These are phyloP conservation scores for Crucibulum laeve DNA, from an alignment of 768 basidiomycete genomes.

Conservation along the genomic window DNA sequence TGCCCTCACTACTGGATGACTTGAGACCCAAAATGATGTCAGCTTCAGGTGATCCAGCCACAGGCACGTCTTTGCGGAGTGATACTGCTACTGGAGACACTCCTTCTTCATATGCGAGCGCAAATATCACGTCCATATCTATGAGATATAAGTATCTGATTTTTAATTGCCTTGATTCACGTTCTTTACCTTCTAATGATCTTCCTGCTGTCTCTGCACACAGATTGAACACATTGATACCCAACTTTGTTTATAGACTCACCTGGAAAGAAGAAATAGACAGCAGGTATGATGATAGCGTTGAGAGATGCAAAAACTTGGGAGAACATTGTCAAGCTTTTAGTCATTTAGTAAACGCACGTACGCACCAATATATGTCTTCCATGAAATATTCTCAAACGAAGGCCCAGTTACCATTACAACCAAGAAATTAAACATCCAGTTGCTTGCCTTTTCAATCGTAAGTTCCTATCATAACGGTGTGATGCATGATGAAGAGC, in stretches of 20 bases:
- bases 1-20: background rate
- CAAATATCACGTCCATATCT: slow-evolving; percentile 47
- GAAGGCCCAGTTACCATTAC: slow-evolving; percentile 61
- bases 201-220: slow-evolving; percentile 50
- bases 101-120: slow-evolving; percentile 37
- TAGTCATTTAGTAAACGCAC: background rate
- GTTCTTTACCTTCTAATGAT: slow-evolving; percentile 44
- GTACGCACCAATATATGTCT: slow-evolving; percentile 49
- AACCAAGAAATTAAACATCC: slow-evolving; percentile 57
- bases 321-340: background rate
- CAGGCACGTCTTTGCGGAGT: slow-evolving; percentile 37
- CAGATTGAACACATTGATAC: background rate
- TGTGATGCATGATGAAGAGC: background rate
- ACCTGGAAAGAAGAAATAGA: slow-evolving; percentile 56
- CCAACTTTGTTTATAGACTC: background rate
- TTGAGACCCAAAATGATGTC: slow-evolving; percentile 30
- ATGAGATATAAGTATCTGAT: background rate
- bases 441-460: slow-evolving; percentile 34
- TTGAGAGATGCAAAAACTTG: slow-evolving; percentile 52
- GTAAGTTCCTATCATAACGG: background rate
- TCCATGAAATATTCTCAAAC: slow-evolving; percentile 54
- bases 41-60: slow-evolving; percentile 40
- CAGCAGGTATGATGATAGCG: slow-evolving; percentile 50
- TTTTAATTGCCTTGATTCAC: background rate
- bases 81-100: slow-evolving; percentile 41